Evolutionary conservation across 1,284 basidiomycete genomes (phyloP), one percentile per base, ranked within the genome.

Genomic region (Farysia itapuensis): DNA sequence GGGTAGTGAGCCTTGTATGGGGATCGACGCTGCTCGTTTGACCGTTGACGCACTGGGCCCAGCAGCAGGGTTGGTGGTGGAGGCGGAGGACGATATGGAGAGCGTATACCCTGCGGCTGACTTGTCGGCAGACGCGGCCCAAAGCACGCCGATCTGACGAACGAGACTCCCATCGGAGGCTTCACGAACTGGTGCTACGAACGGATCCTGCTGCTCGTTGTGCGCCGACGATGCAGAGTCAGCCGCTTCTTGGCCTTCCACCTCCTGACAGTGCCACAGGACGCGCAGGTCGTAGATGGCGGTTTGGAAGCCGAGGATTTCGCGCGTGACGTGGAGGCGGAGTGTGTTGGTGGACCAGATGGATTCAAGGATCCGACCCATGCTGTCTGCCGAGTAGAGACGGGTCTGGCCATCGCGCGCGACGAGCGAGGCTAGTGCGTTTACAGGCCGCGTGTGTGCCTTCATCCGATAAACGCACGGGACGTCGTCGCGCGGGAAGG

Each of bases 331-430:
- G 14, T 39, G 29, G 0, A 64, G 26, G 3, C 51, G 36, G 4
- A 26, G 30, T 1, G 42, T 22, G 12, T 19, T 13, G 2, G 38
- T 18, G 19, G 50, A 20, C 28, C 58, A 36, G n/a, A 28, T 28
- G 18, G 15, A 38, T 38, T 67, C 60, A 22, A 58, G 21, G 7
- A 67, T 31, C 0, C 64, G 41, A 4, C 64, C 64, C 54, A 67
- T 64, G 5, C 42, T 47, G 37, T 67, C 64, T 1, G 51, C 64
- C 4, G 60, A 59, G 30, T 56, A 64, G 29, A 67, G 23, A 0
- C 38, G 29, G 2, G 49, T 45, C 19, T 12, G 29, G 5, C 40
- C 40, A 19, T 43, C 43, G 6, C 28, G n/a, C 12, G 45, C 31
- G 0, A 42, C 13, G 4, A 64, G 35, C 0, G 49, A 43, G 16